Conservation (phyloP, 2,329 filamentous ascomycete species). For the Aspergillus ustus region DNA sequence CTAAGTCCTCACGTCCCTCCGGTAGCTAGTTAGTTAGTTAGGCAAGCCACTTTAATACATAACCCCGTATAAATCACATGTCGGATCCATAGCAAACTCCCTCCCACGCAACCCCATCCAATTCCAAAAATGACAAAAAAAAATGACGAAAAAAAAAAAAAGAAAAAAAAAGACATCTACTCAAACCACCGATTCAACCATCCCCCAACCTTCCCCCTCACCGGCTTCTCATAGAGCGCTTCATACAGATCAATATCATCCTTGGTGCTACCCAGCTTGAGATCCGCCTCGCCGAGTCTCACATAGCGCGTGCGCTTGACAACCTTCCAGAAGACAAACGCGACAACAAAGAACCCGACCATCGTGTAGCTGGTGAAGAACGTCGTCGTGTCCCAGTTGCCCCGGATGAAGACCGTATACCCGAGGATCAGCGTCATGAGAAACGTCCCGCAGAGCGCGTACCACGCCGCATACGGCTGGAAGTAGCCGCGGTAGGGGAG, state of each 20-base stretch:
- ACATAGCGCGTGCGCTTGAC: conserved; percentile 63
- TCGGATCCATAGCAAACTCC: background rate
- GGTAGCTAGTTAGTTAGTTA: background rate
- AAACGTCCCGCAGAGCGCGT: conserved; percentile 64
- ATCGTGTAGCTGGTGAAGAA: conserved; percentile 74
- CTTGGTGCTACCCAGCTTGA: conserved; percentile 40
- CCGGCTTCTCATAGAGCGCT: conserved; percentile 1
- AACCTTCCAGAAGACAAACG: conserved; percentile 72
- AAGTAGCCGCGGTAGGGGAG: conserved; percentile 70
- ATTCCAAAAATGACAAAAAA: background rate
- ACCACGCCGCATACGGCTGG: conserved; percentile 73
- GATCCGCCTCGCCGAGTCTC: conserved; percentile 61
- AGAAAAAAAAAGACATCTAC: background rate
- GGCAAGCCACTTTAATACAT: no score
- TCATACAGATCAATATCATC: conserved; percentile 36
- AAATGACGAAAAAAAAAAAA: background rate
- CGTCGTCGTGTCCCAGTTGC: conserved; percentile 64
- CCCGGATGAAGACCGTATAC: conserved; percentile 71
- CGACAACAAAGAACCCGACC: conserved; percentile 66
- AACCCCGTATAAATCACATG: no score
- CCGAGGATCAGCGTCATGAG: conserved; percentile 73
- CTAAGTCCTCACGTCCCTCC: conserved; percentile 1
- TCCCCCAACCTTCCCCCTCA: conserved; percentile 1
- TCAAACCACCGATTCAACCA: conserved; percentile 17
- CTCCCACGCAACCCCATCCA: background rate